Conservation (phyloP, 805 yeast species). For the Torulaspora maleeae region DNA sequence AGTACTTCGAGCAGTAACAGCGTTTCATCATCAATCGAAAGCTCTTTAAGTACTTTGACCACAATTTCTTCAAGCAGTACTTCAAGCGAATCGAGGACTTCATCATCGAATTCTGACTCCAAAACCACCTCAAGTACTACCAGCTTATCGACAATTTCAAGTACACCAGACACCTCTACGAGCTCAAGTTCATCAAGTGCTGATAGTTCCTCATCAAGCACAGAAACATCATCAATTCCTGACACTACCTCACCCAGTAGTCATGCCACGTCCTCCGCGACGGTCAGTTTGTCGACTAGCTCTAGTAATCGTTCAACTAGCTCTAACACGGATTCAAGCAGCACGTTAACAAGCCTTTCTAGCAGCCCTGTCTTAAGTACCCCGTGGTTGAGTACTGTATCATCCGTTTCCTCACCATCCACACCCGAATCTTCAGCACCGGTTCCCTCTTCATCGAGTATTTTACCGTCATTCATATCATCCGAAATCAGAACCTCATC, state of each 20-base stretch:
- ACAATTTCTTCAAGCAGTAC: background rate
- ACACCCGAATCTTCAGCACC: background rate
- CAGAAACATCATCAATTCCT: background rate
- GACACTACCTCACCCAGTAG: conserved; percentile 5
- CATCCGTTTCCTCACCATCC: background rate
- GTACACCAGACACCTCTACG: background rate
- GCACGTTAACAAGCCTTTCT: background rate
- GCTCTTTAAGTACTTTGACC: background rate
- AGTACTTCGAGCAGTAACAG: background rate
- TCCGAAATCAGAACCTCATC: background rate
- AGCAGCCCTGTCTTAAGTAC: background rate
- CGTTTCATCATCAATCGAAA: background rate
- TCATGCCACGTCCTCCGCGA: background rate
- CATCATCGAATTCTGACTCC: background rate
- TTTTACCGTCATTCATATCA: background rate
- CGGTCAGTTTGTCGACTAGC: background rate
- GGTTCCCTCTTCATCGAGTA: background rate
- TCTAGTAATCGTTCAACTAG: background rate
- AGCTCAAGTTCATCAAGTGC: background rate
- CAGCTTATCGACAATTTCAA: background rate
- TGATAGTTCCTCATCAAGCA: background rate
- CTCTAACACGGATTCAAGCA: background rate
- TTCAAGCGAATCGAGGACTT: background rate
- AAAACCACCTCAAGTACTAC: background rate
- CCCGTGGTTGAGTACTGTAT: background rate